Percentiles rank a stretch among this genome's conserved stretches.
These are phyloP conservation scores for Fomitopsis schrenkii DNA, from an alignment of 1,284 basidiomycete genomes.

Conservation along the genomic window DNA sequence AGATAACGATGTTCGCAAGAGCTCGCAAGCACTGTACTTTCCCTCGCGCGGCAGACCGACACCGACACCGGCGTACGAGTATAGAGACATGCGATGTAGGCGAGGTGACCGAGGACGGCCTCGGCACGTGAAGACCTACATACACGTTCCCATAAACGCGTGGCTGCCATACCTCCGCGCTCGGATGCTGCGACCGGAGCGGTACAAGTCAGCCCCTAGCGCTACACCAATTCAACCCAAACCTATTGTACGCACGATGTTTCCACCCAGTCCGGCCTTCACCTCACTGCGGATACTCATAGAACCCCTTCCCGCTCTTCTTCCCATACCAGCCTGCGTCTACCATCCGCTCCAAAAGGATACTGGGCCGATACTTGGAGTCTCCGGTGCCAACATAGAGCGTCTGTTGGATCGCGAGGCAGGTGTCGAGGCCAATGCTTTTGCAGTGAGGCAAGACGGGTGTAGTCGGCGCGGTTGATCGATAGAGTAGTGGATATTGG, in stretches of 20 bases:
- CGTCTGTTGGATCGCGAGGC: constrained; percentile 87
- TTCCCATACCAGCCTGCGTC: constrained; percentile 94
- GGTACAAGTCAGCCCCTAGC: neutral
- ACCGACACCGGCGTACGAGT: neutral
- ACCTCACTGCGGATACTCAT: constrained; percentile 52
- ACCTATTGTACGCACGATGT: neutral
- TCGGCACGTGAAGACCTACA: neutral
- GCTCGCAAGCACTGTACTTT: too few relatives aligned
- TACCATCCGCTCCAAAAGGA: constrained; percentile 92
- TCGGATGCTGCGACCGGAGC: neutral
- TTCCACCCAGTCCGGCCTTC: neutral
- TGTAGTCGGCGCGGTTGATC: neutral
- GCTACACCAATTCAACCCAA: neutral
- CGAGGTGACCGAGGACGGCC: neutral
- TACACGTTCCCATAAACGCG: neutral
- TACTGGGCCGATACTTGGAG: constrained; percentile 94
- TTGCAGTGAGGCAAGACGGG: constrained; percentile 5
- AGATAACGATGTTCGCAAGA: neutral
- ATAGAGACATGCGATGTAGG: neutral
- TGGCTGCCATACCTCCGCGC: neutral
- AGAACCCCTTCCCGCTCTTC: constrained; percentile 89
- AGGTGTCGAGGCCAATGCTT: constrained; percentile 91
- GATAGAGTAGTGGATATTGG: neutral
- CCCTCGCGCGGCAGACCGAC: too few relatives aligned
- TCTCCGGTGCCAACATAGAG: constrained; percentile 87